Conservation (phyloP, 257 asterid genomes). For the Linaria vulgaris region DNA sequence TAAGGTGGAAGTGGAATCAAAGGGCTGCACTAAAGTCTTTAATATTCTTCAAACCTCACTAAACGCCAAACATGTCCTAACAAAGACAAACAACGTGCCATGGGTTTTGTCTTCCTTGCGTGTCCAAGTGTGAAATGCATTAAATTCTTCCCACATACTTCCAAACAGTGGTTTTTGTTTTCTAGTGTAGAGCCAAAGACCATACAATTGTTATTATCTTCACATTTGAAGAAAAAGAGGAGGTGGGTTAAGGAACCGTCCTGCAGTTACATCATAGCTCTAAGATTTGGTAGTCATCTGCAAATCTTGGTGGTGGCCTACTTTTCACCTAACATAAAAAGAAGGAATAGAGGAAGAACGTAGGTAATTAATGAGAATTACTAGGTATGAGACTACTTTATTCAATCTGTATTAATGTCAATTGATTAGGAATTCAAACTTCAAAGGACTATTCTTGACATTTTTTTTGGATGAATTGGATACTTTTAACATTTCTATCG, state of each 20-base stretch:
- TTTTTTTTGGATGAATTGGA: too few species aligned
- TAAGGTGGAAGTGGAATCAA: constrained; percentile 17
- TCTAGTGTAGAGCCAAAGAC: constrained; percentile 19
- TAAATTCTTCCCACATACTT: constrained; percentile 27
- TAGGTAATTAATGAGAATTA: too few species aligned
- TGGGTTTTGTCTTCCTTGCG: constrained; percentile 43
- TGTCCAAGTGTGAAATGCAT: constrained; percentile 21
- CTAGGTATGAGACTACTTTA: too few species aligned
- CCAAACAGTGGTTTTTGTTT: constrained; percentile 31
- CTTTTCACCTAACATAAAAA: too few species aligned
- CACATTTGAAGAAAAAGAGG: constrained; percentile 12
- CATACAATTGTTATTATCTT: constrained; percentile 25
- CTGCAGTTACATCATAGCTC: too few species aligned
- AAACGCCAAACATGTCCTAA: constrained; percentile 49
- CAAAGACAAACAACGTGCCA: constrained; percentile 51
- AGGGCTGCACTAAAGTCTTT: constrained; percentile 29
- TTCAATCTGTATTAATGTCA: too few species aligned
- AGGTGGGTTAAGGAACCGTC: constrained; percentile 23
- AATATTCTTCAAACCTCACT: constrained; percentile 37
- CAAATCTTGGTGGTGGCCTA: too few species aligned
- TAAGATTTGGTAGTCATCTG: too few species aligned
- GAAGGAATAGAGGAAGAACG: too few species aligned
- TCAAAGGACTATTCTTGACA: too few species aligned
- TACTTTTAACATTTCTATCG: too few species aligned
- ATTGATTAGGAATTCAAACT: too few species aligned